Percentiles rank a stretch among this genome's conserved stretches.
Evolutionary conservation across 768 basidiomycete genomes (phyloP).

Genomic region (Hypsizygus marmoreus): DNA sequence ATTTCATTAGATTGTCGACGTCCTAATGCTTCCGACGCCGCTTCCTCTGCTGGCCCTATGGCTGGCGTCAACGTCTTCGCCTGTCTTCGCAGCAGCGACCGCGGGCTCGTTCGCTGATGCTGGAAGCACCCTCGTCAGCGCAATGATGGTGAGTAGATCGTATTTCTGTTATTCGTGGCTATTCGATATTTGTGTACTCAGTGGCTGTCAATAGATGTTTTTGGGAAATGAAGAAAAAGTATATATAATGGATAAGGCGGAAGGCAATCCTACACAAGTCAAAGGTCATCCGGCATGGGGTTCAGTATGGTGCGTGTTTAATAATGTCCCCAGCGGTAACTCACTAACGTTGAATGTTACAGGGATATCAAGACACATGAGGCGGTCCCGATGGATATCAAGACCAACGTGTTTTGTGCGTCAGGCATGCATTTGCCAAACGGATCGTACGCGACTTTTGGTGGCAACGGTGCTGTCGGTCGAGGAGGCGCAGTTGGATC

Average conservation of each 20-base stretch:
- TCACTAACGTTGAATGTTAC: background rate
- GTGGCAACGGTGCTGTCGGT: conserved; percentile 76
- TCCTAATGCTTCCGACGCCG: no score
- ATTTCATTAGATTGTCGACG: no score
- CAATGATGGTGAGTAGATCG: conserved; percentile 48
- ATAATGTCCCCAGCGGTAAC: no score
- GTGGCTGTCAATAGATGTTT: no score
- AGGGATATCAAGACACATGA: conserved; percentile 66
- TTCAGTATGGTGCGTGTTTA: conserved; percentile 20
- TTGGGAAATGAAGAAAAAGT: conserved; percentile 68
- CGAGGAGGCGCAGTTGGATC: conserved; percentile 63
- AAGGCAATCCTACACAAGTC: conserved; percentile 62
- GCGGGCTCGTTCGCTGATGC: no score
- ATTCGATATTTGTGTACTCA: no score
- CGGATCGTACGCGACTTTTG: conserved; percentile 73
- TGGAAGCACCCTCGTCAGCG: conserved; percentile 48
- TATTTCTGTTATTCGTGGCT: no score
- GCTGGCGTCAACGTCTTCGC: no score
- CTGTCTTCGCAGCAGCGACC: no score
- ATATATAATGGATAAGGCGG: conserved; percentile 80
- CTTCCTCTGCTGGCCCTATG: no score
- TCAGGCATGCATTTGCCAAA: conserved; percentile 84
- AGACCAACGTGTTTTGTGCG: conserved; percentile 78
- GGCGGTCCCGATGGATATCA: conserved; percentile 68
- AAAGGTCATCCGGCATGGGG: conserved; percentile 66